Evolutionary conservation across 768 basidiomycete species (phyloP), one percentile per base, ranked within the genome.

Genomic region (Tylopilus felleus): DNA sequence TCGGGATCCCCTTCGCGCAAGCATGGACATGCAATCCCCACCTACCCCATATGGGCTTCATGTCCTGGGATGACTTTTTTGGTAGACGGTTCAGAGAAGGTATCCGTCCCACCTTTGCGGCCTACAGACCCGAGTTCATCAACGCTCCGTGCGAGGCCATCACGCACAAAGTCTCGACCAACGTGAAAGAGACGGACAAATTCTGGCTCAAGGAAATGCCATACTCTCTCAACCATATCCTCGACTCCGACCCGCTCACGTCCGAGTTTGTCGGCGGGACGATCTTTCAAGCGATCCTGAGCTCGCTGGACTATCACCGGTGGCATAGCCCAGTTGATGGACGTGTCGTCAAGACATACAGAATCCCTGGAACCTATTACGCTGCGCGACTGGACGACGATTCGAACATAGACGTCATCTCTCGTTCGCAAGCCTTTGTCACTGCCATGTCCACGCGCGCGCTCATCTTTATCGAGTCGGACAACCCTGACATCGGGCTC

Each of bases 31-130:
- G 76, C 53, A 67, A 80, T 49, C 75, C 78, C 0, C 54, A 60
- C 1, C 65, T 65, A 0, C 57, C 67, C n/a, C 58, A 80, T 54
- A 67, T 75, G 55, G 83, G 84, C 0, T 81, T 68, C 64, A 65
- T 8, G 0, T 76, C 75, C 46, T 81, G 69, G 80, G 83, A 84
- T 51, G 73, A 79, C 58, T 84, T 82, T 72, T 86, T 86, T 64
- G 76, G 69, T 21, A 64, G 82, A 1, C 53, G 58, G 5, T 74
- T 81, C 63, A 65, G 70, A n/a, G 62, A 65, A 0, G 69, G 62
- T 2, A 62, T 73, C 12, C 80, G 83, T 31, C 76, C 79, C 6
- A 60, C 79, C 29, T 50, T 66, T 14, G 39, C 41, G 8, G 62
- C 68, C 0, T 59, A 65, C 19, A 52, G 68, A 21, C 38, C 38